Evolutionary conservation across 306 rosid species (phyloP).

Genomic region (Cicer cuneatum): DNA sequence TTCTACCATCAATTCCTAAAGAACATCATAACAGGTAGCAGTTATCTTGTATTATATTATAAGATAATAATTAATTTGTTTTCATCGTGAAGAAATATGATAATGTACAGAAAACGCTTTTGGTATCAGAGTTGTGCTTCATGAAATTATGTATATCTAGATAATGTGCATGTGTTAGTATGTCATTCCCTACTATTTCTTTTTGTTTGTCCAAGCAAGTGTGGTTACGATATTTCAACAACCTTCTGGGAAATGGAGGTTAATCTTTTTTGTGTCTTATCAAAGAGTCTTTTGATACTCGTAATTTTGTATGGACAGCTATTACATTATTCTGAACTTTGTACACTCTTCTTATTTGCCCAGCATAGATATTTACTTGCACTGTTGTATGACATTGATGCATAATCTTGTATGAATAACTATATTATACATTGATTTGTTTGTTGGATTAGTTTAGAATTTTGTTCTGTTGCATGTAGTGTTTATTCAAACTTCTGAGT

Average conservation of each 20-base stretch:
- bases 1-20: slow-evolving; percentile 92
- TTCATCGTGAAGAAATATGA: slow-evolving; percentile 29
- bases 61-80: slow-evolving; percentile 26
- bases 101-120: slow-evolving; percentile 36
- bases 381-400: slow-evolving; percentile 28
- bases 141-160: slow-evolving; percentile 7
- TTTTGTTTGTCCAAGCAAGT: slow-evolving; percentile 18
- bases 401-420: slow-evolving; percentile 22
- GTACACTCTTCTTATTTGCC: slow-evolving; percentile 26
- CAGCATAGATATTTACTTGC: slow-evolving; percentile 30
- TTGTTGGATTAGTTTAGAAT: slow-evolving; percentile 26
- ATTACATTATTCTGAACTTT: slow-evolving; percentile 23
- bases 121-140: slow-evolving; percentile 24
- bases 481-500: slow-evolving; percentile 22
- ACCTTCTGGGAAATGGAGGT: slow-evolving; percentile 14
- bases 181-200: slow-evolving; percentile 19
- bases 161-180: slow-evolving; percentile 12
- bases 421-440: slow-evolving; percentile 21
- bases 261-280: slow-evolving; percentile 35
- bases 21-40: slow-evolving; percentile 93
- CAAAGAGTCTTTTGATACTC: slow-evolving; percentile 18
- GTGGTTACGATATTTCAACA: slow-evolving; percentile 40
- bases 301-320: slow-evolving; percentile 13
- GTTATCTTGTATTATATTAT: not conserved
- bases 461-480: slow-evolving; percentile 26